Evolutionary conservation across 2,329 filamentous ascomycete genomes (phyloP).

Genomic region (Laburnicola sp.): DNA sequence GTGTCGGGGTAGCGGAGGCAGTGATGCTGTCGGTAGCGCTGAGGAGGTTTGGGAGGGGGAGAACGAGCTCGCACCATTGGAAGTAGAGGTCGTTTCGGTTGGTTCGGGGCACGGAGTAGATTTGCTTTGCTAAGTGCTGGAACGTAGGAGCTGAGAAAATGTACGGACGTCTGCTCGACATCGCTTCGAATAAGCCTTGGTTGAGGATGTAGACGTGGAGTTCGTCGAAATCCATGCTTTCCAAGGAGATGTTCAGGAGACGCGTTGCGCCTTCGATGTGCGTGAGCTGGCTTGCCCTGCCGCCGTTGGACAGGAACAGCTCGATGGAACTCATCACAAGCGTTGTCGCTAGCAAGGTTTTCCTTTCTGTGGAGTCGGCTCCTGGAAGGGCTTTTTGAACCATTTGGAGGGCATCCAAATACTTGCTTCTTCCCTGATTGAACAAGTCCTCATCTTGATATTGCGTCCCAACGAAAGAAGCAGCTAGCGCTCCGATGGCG

Average conservation of each 20-base stretch:
- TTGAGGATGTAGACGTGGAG: conserved; percentile 23
- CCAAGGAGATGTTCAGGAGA: conserved; percentile 15
- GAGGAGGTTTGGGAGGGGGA: conserved; percentile 25
- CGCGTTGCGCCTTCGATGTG: conserved; percentile 25
- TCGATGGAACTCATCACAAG: conserved; percentile 26
- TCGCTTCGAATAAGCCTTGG: conserved; percentile 22
- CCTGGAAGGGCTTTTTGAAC: conserved; percentile 20
- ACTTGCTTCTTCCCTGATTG: conserved; percentile 15
- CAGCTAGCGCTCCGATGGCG: conserved; percentile 21
- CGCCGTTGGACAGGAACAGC: conserved; percentile 24
- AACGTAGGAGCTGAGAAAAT: conserved; percentile 17
- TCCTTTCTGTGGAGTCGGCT: conserved; percentile 10
- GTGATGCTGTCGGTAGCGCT: conserved; percentile 12
- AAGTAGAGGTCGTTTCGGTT: conserved; percentile 20
- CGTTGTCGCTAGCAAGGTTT: conserved; percentile 22
- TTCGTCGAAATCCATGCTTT: conserved; percentile 15
- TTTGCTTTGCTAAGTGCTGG: conserved; percentile 7
- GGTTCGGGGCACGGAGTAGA: conserved; percentile 14
- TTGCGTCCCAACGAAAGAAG: conserved; percentile 23
- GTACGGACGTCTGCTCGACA: conserved; percentile 18
- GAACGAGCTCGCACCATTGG: conserved; percentile 20
- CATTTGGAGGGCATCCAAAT: conserved; percentile 21
- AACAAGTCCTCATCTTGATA: conserved; percentile 19
- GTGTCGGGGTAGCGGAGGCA: background rate
- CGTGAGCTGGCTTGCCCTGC: conserved; percentile 16